These are phyloP conservation scores for Phalaenopsis aphrodite DNA, from an alignment of 106 monocot species.

Conservation along the genomic window DNA sequence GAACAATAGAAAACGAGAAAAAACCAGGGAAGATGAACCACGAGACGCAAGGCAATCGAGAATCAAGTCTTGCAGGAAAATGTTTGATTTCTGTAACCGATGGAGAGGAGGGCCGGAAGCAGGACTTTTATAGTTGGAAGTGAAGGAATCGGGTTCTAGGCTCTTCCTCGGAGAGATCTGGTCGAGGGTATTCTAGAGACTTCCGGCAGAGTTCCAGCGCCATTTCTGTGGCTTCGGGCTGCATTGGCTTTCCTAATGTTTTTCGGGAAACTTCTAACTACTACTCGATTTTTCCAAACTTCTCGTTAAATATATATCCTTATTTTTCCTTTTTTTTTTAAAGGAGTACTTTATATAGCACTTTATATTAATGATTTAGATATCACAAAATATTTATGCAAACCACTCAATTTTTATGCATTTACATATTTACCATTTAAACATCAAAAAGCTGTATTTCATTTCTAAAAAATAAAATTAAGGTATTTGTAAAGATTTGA, in stretches of 20 bases:
- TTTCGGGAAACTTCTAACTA: neutral
- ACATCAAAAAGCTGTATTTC: too few relatives aligned
- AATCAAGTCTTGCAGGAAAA: too few relatives aligned
- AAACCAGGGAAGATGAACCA: too few relatives aligned
- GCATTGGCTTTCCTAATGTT: neutral
- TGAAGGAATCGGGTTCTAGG: neutral
- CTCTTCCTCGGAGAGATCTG: neutral
- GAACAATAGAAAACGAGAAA: neutral
- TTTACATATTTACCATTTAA: too few relatives aligned
- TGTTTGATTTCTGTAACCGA: neutral
- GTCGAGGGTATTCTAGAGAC: slow-evolving; percentile 2
- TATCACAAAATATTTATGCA: too few relatives aligned
- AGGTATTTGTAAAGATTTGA: too few relatives aligned
- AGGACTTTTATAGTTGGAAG: neutral
- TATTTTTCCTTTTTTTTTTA: too few relatives aligned
- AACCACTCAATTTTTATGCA: too few relatives aligned
- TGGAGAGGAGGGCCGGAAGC: neutral
- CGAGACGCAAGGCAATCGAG: neutral
- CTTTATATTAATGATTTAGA: too few relatives aligned
- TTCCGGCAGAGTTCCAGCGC: neutral
- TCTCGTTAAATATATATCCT: too few relatives aligned
- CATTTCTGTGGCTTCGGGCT: neutral
- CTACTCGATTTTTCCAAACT: neutral
- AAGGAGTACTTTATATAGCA: too few relatives aligned
- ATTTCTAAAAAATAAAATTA: too few relatives aligned